Evolutionary conservation across 2,329 filamentous ascomycete species (phyloP), one percentile per base, ranked within the genome.

Genomic region (Thermothelomyces thermophilus): DNA sequence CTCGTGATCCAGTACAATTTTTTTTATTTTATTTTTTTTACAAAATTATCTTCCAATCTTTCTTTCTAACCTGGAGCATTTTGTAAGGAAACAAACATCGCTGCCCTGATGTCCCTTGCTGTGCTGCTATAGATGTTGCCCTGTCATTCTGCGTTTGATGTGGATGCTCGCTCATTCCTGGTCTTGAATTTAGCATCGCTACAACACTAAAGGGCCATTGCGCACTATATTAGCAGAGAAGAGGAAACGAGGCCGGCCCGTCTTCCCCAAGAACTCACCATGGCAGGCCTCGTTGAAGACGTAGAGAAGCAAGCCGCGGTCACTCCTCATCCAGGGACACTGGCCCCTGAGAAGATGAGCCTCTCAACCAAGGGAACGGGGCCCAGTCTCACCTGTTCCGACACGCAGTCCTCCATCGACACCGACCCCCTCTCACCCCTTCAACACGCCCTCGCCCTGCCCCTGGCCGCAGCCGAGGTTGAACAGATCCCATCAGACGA

Each of bases 371-470:
- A 33, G 20, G 31, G 39, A 7, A 33, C 16, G 11, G 16, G 14
- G 22, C 41, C 13, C 13, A 43, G 41, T 19, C 34, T 34, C 31
- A 37, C 20, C 45, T 11, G 22, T 11, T 53, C 47, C 19, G n/a
- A 36, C 17, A 24, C 33, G 19, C 20, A 19, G 26, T 44, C 45
- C 22, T 54, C 54, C 17, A 34, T 16, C 37, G 26, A 45, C 35
- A 42, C 55, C 4, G 41, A 54, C 31, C 51, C 40, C 13, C 45
- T 56, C 20, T 49, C 45, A 1, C 50, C 52, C 11, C 52, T 53
- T 11, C 39, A 46, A n/a, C 37, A 51, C 26, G 54, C 49, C 31
- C 48, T 51, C 2, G 34, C 24, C 13, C 44, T 14, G 2, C 41
- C 49, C 13, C 31, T 50, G 11, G 46, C 52, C 7, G 33, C 28